Base-by-base conservation (phyloP, 2,329 filamentous ascomycete species). In the Arthrinium puccinioides region DNA sequence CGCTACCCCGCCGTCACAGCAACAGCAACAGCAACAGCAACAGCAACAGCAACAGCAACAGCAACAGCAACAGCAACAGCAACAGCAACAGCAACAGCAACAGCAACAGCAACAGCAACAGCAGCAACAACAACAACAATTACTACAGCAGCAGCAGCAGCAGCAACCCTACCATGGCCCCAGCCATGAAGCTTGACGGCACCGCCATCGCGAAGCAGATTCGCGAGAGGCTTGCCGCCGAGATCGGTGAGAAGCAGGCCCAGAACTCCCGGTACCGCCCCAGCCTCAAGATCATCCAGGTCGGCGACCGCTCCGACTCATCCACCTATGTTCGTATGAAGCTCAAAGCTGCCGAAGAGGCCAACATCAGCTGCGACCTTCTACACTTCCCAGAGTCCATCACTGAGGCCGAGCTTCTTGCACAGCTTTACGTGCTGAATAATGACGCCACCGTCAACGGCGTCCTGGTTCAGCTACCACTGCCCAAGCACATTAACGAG, bases 261-360 rank as follows among this genome's bases (percentile, higher is more conserved):
- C 63, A 71, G 43, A 96, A 96, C 60, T 84, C 90, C 27, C 76
- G 88, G 52, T 98, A 88, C 71, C 81, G 82, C 66, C 92, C 92
- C 36, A 84, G 77, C 47, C 73, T 98, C 60, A 92, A 88, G 61
- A 98, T 98, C 61, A 83, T 98, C 49, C 92, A 98, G 77, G 92
- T 98, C 51, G 92, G 89, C 58, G 84, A 89, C 61, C 82, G 92
- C 53, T 87, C 86, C 49, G 92, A 98, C 67, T 96, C 89, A 90
- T 85, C 82, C 56, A 97, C 90, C 36, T 98, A 98, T 84, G 90
- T 98, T 65, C 89, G 89, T 67, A 98, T 98, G 92, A 98, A 98
- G 72, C 70, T 96, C 56, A 98, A 96, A 75, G 92, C 92, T 48
- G 92, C 92, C 41, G 72, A 86, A 60, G 92, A 97, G 85, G 88